Base-by-base conservation (phyloP, 148 eudicot genomes). In the Diospyros kaki region DNA sequence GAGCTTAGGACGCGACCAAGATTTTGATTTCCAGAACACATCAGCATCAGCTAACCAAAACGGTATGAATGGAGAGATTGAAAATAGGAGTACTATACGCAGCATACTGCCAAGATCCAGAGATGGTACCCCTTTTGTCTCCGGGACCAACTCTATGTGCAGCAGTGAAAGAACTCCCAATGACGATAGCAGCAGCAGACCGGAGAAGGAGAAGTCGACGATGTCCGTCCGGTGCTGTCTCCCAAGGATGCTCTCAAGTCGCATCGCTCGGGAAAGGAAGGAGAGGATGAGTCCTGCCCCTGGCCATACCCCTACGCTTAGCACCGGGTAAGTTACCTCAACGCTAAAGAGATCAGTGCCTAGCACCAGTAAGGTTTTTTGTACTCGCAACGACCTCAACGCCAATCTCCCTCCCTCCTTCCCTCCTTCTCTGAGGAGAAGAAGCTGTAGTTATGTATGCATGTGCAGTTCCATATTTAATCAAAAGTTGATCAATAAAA, bases 201-300 rank as follows among this genome's bases (percentile, higher is more conserved):
- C 12, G 56, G 65, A 56, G 66, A 77, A 80, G 75, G 87, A 77
- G 44, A 78, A 78, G 66, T 69, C 83, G 1, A 17, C 66, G 8
- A 86, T 72, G 75, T 68, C 83, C 44, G 64, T 58, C 17, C 87
- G 80, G 45, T 83, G 90, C 69, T 93, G 98, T 69, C 78, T 93
- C 69, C 96, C 98, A 1, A 81, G 86, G 61, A 64, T 89, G 70
- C 77, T 66, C 74, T 78, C 87, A 13, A 81, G 78, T 72, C 87
- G 91, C 48, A 86, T 81, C 86, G 78, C 81, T 44, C 78, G 78
- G 46, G 91, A 79, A 70, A 86, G 80, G 74, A 82, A 76, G 85
- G 84, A 67, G 71, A 58, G 77, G 64, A 73, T 71, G 75, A 79
- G 82, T 71, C 81, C 90, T 53, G 76, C 72, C 66, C 81, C 90